Base-by-base conservation (phyloP, 371 early-diverging fungal species). In the Blakeslea trispora region DNA sequence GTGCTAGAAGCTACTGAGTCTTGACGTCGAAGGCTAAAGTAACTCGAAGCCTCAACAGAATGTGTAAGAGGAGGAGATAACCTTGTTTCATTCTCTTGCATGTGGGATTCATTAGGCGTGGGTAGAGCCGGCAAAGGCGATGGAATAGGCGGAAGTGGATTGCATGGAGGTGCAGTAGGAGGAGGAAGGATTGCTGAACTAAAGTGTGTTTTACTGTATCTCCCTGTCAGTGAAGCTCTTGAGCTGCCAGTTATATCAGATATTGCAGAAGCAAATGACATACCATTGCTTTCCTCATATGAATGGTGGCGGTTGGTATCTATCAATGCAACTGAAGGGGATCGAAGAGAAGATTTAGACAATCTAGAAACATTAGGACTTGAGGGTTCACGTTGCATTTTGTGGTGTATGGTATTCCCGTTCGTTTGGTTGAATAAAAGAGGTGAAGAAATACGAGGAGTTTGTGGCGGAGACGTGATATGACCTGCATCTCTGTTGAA, bases 121-220 rank as follows among this genome's bases (percentile, higher is more conserved):
- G 75, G 69, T 1, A 46, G 45, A 9, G 69, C 55, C 22, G 75
- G 73, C 17, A 69, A 55, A 44, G 67, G 57, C 8, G 71, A 64
- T n/a, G 79, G 79, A 19, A 75, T 64, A 7, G 79, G 79, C n/a
- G 79, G 79, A 32, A 79, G 59, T 24, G 76, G 77, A 45, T 74
- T 74, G 3, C 74, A 72, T 0, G 79, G 79, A 15, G 79, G 79
- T 11, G 79, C 75, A n/a, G 72, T 59, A 9, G 72, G 74, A 44
- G 77, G 77, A 15, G 77, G 77, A 11, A 71, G 49, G 35, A 10
- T 46, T 17, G 8, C 34, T 6, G 55, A 54, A 21, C 9, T 45
- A 9, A 41, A 47, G 8, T 48, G 19, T 1, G 44, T 49, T 45
- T 53, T 60, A 41, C 57, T 59, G 15, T 40, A 47, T 37, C 57